Evolutionary conservation across 495 filamentous ascomycete genomes (phyloP).

Genomic region (Lineolata rhizophorae): DNA sequence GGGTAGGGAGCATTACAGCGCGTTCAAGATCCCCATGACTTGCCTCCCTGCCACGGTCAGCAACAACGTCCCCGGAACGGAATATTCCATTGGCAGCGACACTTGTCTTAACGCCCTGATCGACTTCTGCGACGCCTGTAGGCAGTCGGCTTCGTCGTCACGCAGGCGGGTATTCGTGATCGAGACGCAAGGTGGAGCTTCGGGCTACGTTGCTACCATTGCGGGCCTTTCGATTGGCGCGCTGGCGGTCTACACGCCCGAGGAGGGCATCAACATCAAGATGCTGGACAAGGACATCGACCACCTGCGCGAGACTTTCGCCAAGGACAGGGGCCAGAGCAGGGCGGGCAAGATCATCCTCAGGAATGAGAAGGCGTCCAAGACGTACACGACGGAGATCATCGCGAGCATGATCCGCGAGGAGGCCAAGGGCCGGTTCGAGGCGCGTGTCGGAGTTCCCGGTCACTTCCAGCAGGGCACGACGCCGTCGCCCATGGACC

Average conservation of each 20-base stretch:
- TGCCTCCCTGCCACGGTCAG: conserved; percentile 91
- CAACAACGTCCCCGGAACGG: conserved; percentile 95
- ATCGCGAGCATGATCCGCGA: conserved; percentile 91
- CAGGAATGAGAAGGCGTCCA: conserved; percentile 78
- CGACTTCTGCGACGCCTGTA: conserved; percentile 89
- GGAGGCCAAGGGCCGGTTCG: conserved; percentile 79
- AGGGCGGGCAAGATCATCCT: conserved; percentile 87
- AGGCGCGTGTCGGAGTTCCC: conserved; percentile 79
- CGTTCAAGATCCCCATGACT: conserved; percentile 83
- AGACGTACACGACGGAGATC: conserved; percentile 75
- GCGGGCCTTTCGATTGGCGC: conserved; percentile 78
- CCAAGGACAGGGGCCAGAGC: conserved; percentile 67
- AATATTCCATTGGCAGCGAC: conserved; percentile 91
- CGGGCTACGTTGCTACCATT: conserved; percentile 83
- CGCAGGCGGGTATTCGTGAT: conserved; percentile 90
- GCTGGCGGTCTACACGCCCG: conserved; percentile 89
- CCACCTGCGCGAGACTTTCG: conserved; percentile 69
- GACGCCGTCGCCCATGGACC: conserved; percentile 85
- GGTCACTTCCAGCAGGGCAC: conserved; percentile 96
- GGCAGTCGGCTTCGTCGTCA: conserved; percentile 84
- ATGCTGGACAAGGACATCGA: conserved; percentile 86
- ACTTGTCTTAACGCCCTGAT: conserved; percentile 96
- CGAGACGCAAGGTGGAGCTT: conserved; percentile 88
- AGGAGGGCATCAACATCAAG: conserved; percentile 83
- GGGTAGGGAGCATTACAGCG: conserved; percentile 52